Percentiles rank a stretch among this genome's conserved stretches.
Evolutionary conservation across 2,329 filamentous ascomycete genomes (phyloP).

Genomic region (Phialophora verrucosa): DNA sequence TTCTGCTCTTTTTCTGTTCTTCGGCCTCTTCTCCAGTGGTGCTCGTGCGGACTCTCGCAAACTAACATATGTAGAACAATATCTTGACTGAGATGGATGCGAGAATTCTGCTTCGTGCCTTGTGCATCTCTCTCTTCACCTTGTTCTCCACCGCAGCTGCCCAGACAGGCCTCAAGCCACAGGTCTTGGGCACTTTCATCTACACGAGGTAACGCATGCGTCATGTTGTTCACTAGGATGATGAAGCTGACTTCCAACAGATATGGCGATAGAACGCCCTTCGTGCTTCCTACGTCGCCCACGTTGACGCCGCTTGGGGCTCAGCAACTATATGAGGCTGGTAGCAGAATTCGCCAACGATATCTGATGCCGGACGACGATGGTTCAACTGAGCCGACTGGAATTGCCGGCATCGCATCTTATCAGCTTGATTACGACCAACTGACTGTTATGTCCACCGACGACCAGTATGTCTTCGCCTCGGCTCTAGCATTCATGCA

Average conservation of each 20-base stretch:
- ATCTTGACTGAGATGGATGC: constrained; percentile 18
- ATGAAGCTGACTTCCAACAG: constrained; percentile 34
- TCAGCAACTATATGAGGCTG: constrained; percentile 58
- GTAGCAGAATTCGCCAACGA: constrained; percentile 58
- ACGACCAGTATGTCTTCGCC: constrained; percentile 55
- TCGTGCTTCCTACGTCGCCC: constrained; percentile 44
- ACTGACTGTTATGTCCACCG: constrained; percentile 54
- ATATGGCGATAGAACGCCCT: constrained; percentile 62
- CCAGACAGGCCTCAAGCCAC: constrained; percentile 42
- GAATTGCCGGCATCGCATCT: constrained; percentile 54
- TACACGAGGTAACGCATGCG: constrained; percentile 48
- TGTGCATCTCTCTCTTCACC: constrained; percentile 24
- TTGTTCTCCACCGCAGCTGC: constrained; percentile 25
- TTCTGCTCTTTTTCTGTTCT: constrained; percentile 14
- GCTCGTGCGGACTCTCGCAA: background rate
- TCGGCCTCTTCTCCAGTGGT: constrained; percentile 10
- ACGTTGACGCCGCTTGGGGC: constrained; percentile 61
- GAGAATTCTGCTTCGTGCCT: constrained; percentile 6
- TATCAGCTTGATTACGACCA: constrained; percentile 54
- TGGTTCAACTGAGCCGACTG: constrained; percentile 32
- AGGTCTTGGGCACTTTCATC: constrained; percentile 57
- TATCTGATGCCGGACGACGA: constrained; percentile 51
- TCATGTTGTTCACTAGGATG: background rate
- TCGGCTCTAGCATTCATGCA: constrained; percentile 68
- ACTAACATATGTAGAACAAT: background rate